Base-by-base conservation (phyloP, 768 basidiomycete genomes). In the Rhodotorula toruloides region DNA sequence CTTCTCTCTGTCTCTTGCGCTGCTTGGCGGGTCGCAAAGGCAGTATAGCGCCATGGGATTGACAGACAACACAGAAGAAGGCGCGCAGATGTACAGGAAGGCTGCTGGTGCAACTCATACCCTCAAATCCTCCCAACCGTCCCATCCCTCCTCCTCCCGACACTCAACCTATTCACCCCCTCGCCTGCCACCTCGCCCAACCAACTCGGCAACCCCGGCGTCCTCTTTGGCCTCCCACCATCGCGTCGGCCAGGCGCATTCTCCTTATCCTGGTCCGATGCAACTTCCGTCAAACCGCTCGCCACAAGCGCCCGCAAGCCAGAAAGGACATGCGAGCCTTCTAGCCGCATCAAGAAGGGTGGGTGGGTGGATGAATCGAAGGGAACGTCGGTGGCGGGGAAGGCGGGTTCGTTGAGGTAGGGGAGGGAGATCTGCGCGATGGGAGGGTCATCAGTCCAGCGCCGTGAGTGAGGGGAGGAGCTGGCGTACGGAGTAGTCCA, bases 401-500 rank as follows among this genome's bases (percentile, higher is more conserved):
- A 14, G 17, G 53, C 13, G 54, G 49, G n/a, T n/a, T n/a, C n/a
- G n/a, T n/a, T 13, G 39, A 43, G 49, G 29, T 37, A 53, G 50
- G 50, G 40, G 43, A 46, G 60, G 60, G 32, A 13, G 42, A 54
- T 32, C 55, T 57, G 55, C 42, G 36, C 37, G 34, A 4, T 9
- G 32, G 32, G 46, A 27, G 27, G 34, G 12, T 9, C 34, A 37
- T 4, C 16, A 12, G 47, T 16, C 21, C 0, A 4, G 27, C 7
- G 14, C 32, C 27, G 36, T 8, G 46, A 21, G n/a, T 4, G 21
- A 31, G 54, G 36, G 32, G 34, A 22, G 5, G 52, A 31, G 27
- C 6, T n/a, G 53, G 32, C 62, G 27, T 17, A 63, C 62, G 12
- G 48, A 40, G 27, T 63, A 63, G n/a, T 63, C 62, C 14, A 63